These are phyloP conservation scores for Vigna trinervia DNA, from an alignment of 306 rosid species.

Conservation along the genomic window DNA sequence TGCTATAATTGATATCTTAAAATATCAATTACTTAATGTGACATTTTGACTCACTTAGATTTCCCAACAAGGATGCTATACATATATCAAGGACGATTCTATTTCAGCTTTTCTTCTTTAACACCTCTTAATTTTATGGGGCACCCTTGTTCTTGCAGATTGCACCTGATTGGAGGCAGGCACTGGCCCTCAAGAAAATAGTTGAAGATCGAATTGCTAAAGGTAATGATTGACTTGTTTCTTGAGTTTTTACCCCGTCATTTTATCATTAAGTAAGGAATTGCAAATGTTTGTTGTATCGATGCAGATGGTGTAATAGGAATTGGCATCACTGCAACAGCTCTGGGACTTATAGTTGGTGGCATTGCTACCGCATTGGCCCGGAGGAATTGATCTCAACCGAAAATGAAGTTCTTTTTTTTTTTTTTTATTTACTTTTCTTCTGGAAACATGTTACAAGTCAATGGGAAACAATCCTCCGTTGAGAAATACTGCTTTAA, in stretches of 20 bases:
- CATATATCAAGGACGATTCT: constrained; percentile 17
- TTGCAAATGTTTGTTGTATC: constrained; percentile 21
- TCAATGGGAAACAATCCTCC: constrained; percentile 38
- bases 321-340: constrained; percentile 90
- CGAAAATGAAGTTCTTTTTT: constrained; percentile 19
- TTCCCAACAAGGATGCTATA: not conserved
- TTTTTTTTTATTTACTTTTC: constrained; percentile 34
- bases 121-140: not conserved
- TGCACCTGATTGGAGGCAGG: constrained; percentile 98
- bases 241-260: not conserved
- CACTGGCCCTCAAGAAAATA: constrained; percentile 65
- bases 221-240: constrained; percentile 51
- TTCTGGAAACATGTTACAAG: constrained; percentile 14
- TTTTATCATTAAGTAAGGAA: constrained; percentile 25
- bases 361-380: constrained; percentile 90
- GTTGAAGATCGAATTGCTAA: constrained; percentile 78
- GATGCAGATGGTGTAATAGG: constrained; percentile 90
- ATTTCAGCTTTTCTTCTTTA: not conserved
- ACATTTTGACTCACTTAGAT: too few species aligned
- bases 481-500: constrained; percentile 22
- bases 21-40: too few species aligned
- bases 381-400: constrained; percentile 60
- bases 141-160: constrained; percentile 60
- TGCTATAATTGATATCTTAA: too few species aligned
- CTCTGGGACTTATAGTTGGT: constrained; percentile 81